A percentile compares a stretch with the other conserved stretches of the same genome.
phyloP scores from a whole-genome alignment of 2,329 filamentous ascomycete species.

The Cadophora sp. region DNA sequence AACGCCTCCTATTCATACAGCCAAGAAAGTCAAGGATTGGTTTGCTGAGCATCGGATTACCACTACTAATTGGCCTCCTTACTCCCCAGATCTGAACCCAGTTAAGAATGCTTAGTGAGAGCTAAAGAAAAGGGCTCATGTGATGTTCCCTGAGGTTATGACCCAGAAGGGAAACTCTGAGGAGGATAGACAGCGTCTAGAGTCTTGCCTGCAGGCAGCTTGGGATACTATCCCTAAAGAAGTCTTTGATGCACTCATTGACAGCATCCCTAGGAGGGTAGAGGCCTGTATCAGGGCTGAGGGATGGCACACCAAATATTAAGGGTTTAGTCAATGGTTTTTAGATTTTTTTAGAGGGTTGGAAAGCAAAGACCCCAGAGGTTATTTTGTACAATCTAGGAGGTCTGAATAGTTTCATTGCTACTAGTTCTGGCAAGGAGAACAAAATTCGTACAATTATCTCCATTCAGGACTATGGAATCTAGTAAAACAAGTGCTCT shows the following conservation, averaged over 20 bases:
- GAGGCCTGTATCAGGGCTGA: slow-evolving; percentile 10
- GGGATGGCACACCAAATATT: slow-evolving; percentile 20
- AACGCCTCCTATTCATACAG: slow-evolving; percentile 38
- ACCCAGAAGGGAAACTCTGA: neutral
- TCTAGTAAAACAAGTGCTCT: too few relatives aligned
- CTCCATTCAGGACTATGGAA: too few relatives aligned
- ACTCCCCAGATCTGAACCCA: slow-evolving; percentile 42
- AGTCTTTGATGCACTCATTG: slow-evolving; percentile 9
- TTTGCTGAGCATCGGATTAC: slow-evolving; percentile 32
- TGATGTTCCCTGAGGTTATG: slow-evolving; percentile 13
- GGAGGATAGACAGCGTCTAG: neutral
- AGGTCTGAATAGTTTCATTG: neutral
- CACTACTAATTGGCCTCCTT: slow-evolving; percentile 36
- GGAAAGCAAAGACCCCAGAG: neutral
- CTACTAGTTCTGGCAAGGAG: neutral
- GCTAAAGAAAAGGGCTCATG: slow-evolving; percentile 34
- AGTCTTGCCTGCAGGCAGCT: too few relatives aligned
- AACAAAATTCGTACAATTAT: neutral
- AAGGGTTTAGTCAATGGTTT: neutral
- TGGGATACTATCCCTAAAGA: slow-evolving; percentile 7
- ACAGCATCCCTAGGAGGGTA: neutral
- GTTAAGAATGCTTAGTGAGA: slow-evolving; percentile 41
- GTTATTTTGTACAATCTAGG: neutral
- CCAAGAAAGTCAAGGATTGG: slow-evolving; percentile 24
- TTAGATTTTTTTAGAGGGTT: neutral